Evolutionary conservation across 352 stramenopile genomes (phyloP).

Genomic region (Pythium volutum): DNA sequence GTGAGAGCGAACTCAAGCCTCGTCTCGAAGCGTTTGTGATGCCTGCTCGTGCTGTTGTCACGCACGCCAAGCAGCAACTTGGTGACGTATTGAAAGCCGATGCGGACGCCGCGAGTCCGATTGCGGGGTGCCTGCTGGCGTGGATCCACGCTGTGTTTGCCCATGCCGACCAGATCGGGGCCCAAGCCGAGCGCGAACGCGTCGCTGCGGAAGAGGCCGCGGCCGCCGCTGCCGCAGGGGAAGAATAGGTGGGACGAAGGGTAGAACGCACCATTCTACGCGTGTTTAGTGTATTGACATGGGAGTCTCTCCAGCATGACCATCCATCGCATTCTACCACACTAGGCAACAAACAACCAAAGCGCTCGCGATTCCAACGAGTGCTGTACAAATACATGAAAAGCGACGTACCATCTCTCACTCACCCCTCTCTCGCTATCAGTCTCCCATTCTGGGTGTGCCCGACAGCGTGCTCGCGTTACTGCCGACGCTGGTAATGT

Average conservation of each 20-base stretch:
- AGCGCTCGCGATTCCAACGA: not conserved
- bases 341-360: not conserved
- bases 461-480: constrained; percentile 25
- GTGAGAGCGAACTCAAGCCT: constrained; percentile 32
- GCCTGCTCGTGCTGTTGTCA: constrained; percentile 17
- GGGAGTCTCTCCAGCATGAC: not conserved
- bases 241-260: constrained; percentile 7
- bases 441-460: constrained; percentile 8
- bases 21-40: constrained; percentile 31
- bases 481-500: constrained; percentile 18
- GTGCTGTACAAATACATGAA: constrained; percentile 9
- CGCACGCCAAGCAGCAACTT: constrained; percentile 41
- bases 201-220: constrained; percentile 31
- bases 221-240: constrained; percentile 24
- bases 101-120: constrained; percentile 40
- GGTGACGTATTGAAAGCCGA: constrained; percentile 48
- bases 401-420: not conserved
- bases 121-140: constrained; percentile 47
- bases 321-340: not conserved
- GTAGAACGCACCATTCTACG: too few relatives aligned
- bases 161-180: constrained; percentile 49
- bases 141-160: constrained; percentile 55
- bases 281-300: too few relatives aligned
- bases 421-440: too few relatives aligned
- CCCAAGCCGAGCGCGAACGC: constrained; percentile 34